These are phyloP conservation scores for Pythium brachiatum DNA, from an alignment of 352 stramenopile genomes.

Conservation along the genomic window DNA sequence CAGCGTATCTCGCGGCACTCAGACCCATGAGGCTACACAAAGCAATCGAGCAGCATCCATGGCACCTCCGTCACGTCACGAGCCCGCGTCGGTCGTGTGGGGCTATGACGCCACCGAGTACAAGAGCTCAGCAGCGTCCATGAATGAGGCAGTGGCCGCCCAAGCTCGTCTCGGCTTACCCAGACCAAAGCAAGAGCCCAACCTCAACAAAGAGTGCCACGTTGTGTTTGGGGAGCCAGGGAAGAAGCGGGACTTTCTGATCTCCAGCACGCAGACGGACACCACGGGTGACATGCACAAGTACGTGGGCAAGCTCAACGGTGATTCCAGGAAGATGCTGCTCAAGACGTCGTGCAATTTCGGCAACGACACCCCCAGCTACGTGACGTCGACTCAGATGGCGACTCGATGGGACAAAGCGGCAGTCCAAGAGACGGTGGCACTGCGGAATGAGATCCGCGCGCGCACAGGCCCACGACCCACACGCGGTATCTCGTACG, in stretches of 20 bases:
- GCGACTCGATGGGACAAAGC: conserved; percentile 67
- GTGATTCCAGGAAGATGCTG: conserved; percentile 53
- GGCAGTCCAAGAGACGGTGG: conserved; percentile 51
- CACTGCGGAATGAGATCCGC: conserved; percentile 63
- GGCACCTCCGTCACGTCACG: conserved; percentile 28
- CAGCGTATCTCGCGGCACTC: background rate
- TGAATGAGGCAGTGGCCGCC: conserved; percentile 40
- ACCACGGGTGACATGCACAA: conserved; percentile 65
- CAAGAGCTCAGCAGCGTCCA: conserved; percentile 41
- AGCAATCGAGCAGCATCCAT: background rate
- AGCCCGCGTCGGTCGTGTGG: conserved; percentile 60
- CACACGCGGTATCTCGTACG: conserved; percentile 65
- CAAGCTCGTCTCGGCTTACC: conserved; percentile 10
- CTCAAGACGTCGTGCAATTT: conserved; percentile 58
- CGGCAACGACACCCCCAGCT: conserved; percentile 46
- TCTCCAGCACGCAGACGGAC: conserved; percentile 49
- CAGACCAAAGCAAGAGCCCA: conserved; percentile 31
- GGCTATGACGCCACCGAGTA: conserved; percentile 62
- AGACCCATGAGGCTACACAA: background rate
- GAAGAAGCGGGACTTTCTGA: conserved; percentile 56
- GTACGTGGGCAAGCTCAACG: conserved; percentile 53
- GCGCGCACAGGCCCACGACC: conserved; percentile 51
- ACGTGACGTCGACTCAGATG: conserved; percentile 61
- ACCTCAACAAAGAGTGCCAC: conserved; percentile 55
- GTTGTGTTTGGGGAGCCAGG: conserved; percentile 64